phyloP scores from a whole-genome alignment of 164 flowering plant species.

The Pachysandra terminalis region DNA sequence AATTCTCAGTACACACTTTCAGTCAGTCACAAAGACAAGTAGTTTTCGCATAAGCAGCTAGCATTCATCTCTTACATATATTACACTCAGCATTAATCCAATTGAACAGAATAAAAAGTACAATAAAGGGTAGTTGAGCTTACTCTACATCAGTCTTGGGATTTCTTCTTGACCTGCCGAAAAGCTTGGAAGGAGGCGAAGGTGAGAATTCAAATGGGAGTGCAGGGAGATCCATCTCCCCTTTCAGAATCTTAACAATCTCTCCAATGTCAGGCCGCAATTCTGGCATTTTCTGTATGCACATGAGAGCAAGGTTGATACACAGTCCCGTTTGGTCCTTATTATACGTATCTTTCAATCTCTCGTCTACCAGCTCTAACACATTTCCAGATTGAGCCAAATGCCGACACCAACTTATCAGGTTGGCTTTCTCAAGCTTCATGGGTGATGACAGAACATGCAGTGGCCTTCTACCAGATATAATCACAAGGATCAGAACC shows the following conservation, averaged over 20 bases:
- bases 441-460: constrained; percentile 90
- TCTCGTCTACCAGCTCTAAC: constrained; percentile 80
- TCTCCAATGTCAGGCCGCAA: constrained; percentile 84
- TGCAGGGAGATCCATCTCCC: constrained; percentile 77
- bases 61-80: not conserved
- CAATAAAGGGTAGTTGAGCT: not conserved
- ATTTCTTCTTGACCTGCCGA: constrained; percentile 55
- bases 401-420: constrained; percentile 88
- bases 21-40: not conserved
- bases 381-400: constrained; percentile 76
- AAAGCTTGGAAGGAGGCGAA: constrained; percentile 73
- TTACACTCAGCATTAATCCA: not conserved
- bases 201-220: constrained; percentile 86
- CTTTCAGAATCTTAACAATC: constrained; percentile 72
- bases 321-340: constrained; percentile 74
- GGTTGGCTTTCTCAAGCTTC: constrained; percentile 94
- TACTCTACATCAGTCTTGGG: constrained; percentile 42
- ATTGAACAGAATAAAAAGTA: not conserved
- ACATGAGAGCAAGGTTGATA: constrained; percentile 75
- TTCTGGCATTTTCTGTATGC: constrained; percentile 90
- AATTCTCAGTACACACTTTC: not conserved
- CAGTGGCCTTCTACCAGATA: constrained; percentile 92
- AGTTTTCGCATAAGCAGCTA: not conserved
- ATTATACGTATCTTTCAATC: constrained; percentile 49
- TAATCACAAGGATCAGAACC: constrained; percentile 81